phyloP scores from a whole-genome alignment of 2,329 filamentous ascomycete species.

The Alternaria brassicicola region DNA sequence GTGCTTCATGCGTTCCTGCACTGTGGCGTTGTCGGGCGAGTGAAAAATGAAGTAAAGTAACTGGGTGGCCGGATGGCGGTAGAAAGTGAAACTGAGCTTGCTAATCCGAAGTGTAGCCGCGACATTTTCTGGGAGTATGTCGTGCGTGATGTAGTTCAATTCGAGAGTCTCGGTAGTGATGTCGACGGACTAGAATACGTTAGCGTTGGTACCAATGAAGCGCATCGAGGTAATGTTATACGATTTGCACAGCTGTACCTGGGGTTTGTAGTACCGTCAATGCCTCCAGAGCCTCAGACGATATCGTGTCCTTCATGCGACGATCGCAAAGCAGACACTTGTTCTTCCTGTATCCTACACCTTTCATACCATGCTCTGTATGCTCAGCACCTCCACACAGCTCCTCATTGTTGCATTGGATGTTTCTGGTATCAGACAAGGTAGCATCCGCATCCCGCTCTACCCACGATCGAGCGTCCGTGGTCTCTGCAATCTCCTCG shows the following conservation, averaged over 20 bases:
- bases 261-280: conserved; percentile 16
- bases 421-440: background rate
- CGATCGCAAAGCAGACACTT: conserved; percentile 41
- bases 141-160: conserved; percentile 10
- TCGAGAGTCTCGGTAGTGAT: conserved; percentile 23
- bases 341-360: conserved; percentile 26
- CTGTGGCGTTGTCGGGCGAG: conserved; percentile 29
- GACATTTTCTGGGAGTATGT: conserved; percentile 3
- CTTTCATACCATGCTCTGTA: background rate
- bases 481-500: conserved; percentile 36
- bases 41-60: conserved; percentile 36
- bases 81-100: conserved; percentile 38
- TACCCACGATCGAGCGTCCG: conserved; percentile 33
- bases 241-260: conserved; percentile 31
- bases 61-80: conserved; percentile 21
- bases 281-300: conserved; percentile 22
- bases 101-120: background rate
- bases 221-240: conserved; percentile 1
- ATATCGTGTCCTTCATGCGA: conserved; percentile 41
- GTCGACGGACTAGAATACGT: conserved; percentile 21
- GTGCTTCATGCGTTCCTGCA: conserved; percentile 38
- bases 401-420: background rate
- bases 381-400: background rate
- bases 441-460: conserved; percentile 23
- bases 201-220: background rate